Evolutionary conservation across 2,329 filamentous ascomycete genomes (phyloP).

Genomic region (Pseudogymnoascus sp.): DNA sequence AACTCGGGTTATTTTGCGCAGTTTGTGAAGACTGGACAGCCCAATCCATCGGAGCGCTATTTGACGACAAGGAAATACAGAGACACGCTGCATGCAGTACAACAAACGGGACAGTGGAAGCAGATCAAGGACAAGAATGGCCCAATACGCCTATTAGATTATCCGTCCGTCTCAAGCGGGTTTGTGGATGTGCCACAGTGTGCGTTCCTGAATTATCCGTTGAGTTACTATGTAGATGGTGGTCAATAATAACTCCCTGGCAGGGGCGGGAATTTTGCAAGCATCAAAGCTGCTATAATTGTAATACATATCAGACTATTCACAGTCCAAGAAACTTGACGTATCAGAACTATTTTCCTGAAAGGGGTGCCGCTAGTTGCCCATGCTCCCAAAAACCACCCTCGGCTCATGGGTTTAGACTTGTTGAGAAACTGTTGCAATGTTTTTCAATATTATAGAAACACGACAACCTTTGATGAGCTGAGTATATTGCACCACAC

Average conservation of each 20-base stretch:
- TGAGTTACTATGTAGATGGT: slow-evolving; percentile 32
- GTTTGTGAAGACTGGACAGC: slow-evolving; percentile 38
- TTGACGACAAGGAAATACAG: slow-evolving; percentile 37
- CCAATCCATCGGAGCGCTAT: slow-evolving; percentile 36
- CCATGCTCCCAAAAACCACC: neutral
- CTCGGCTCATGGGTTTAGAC: neutral
- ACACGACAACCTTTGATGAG: neutral
- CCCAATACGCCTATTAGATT: slow-evolving; percentile 37
- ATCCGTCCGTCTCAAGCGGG: slow-evolving; percentile 30
- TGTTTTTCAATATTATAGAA: neutral
- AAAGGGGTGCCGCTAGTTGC: neutral
- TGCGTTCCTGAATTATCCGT: slow-evolving; percentile 34
- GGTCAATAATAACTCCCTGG: slow-evolving; percentile 10
- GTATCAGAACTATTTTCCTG: neutral
- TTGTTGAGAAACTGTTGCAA: neutral
- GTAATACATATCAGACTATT: neutral
- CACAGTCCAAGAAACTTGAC: neutral
- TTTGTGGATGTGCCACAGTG: slow-evolving; percentile 43
- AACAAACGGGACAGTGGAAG: slow-evolving; percentile 33
- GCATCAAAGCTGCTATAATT: neutral
- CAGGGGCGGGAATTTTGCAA: neutral
- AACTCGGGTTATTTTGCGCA: slow-evolving; percentile 38
- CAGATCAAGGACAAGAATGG: slow-evolving; percentile 31
- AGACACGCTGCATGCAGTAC: slow-evolving; percentile 32
- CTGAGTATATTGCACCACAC: neutral